phyloP scores from a whole-genome alignment of 1,284 basidiomycete species.

The Fistulina hepatica region DNA sequence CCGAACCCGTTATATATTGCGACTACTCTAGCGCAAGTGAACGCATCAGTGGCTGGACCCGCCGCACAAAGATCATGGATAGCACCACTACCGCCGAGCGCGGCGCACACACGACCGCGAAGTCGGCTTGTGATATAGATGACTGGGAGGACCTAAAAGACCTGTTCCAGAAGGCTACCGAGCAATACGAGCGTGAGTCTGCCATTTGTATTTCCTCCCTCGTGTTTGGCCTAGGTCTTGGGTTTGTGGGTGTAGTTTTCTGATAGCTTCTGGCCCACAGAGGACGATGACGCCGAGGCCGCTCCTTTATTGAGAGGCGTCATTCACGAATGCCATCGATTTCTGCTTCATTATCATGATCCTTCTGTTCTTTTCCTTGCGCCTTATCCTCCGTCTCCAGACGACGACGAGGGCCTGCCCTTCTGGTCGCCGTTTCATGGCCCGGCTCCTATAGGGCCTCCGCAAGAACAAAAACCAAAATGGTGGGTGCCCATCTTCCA shows the following conservation, averaged over 20 bases:
- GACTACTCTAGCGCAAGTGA: no score
- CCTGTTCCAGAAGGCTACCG: slow-evolving; percentile 42
- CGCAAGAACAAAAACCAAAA: slow-evolving; percentile 18
- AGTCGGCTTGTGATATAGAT: slow-evolving; percentile 28
- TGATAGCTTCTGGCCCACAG: slow-evolving; percentile 20
- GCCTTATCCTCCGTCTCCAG: slow-evolving; percentile 3
- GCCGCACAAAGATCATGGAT: slow-evolving; percentile 24
- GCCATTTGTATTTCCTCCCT: slow-evolving; percentile 5
- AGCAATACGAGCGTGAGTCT: slow-evolving; percentile 46
- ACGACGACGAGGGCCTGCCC: no score
- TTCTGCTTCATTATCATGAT: slow-evolving; percentile 41
- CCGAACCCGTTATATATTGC: no score
- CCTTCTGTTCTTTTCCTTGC: slow-evolving; percentile 37
- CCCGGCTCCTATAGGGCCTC: slow-evolving; percentile 5
- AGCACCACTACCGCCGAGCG: slow-evolving; percentile 25
- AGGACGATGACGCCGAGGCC: slow-evolving; percentile 35
- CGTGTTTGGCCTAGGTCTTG: slow-evolving; percentile 3
- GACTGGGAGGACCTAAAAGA: slow-evolving; percentile 61
- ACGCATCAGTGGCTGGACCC: slow-evolving; percentile 1
- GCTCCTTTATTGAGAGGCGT: slow-evolving; percentile 48
- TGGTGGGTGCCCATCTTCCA: slow-evolving; percentile 14
- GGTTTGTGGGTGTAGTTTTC: background rate
- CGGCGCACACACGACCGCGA: slow-evolving; percentile 14
- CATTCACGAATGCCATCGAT: slow-evolving; percentile 54
- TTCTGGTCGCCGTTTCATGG: no score